Base-by-base conservation (phyloP, 2,329 filamentous ascomycete genomes). In the Ascochyta viciae-villosae region DNA sequence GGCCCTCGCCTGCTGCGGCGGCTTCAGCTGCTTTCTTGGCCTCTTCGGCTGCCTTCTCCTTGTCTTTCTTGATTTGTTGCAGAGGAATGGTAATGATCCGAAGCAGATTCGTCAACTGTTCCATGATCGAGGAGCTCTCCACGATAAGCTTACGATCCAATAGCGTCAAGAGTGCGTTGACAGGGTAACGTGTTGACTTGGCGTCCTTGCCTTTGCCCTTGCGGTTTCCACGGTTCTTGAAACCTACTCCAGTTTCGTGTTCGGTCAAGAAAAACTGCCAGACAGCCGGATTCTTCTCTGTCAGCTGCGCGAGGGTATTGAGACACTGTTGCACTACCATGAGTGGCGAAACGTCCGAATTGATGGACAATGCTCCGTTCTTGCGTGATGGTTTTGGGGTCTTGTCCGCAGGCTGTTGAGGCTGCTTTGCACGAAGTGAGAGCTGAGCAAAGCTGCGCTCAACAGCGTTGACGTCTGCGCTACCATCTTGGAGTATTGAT, bases 101-200 rank as follows among this genome's bases (percentile, higher is more conserved):
- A 24, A 99, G 83, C 27, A 99, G 81, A 61, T 89, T 88, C 2
- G 95, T 95, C 24, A 99, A 83, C 60, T 92, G 89, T 66, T 96
- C 94, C 93, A 99, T 98, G 53, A 96, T 94, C 6, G 88, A 84
- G n/a, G 94, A 93, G 77, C 92, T 99, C 77, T 99, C 95, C 79
- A 96, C 96, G 62, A 99, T 93, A 58, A 98, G 82, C 62, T 92
- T 91, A n/a, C 95, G 90, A 72, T 98, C 95, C 22, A 99, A 83
- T 5, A 99, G 83, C 58, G 87, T 89, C 42, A 99, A 83, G 27
- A 99, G 80, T 13, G 93, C 92, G 74, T 99, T 99, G 73, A 99
- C 85, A 9, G 96, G 92, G 73, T 90, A 99, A 73, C 91, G 95
- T 64, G 89, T 88, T 26, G 91, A 88, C 75, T 90, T 96, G 63